phyloP scores from a whole-genome alignment of 1,284 basidiomycete genomes.

The Cutaneotrichosporon sp. region DNA sequence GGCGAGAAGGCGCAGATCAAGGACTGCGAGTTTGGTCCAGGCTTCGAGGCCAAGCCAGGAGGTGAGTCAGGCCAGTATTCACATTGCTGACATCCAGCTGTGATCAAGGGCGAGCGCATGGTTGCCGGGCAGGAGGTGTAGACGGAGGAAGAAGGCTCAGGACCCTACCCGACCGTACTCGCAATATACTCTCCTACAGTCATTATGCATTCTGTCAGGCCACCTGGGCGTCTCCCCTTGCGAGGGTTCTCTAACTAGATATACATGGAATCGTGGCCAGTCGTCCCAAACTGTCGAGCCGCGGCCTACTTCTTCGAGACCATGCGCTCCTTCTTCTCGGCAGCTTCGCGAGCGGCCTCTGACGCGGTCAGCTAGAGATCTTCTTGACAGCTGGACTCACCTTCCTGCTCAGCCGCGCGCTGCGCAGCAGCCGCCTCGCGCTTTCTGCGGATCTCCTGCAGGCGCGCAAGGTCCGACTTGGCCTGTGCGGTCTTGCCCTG shows the following conservation, averaged over 20 bases:
- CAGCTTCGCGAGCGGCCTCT: conserved; percentile 45
- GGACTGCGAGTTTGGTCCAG: conserved; percentile 78
- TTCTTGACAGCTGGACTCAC: conserved; percentile 28
- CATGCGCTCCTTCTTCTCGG: conserved; percentile 37
- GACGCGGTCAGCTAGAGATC: conserved; percentile 4
- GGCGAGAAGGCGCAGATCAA: conserved; percentile 73
- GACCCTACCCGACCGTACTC: background rate
- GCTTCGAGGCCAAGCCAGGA: conserved; percentile 68
- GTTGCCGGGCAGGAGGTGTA: conserved; percentile 47
- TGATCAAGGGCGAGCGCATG: conserved; percentile 61
- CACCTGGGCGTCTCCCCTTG: background rate
- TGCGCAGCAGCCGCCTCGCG: conserved; percentile 78
- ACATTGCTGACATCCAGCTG: conserved; percentile 42
- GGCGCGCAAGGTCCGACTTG: conserved; percentile 74
- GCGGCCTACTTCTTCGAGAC: background rate
- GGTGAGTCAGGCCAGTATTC: conserved; percentile 52
- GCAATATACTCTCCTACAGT: background rate
- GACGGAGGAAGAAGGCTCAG: background rate
- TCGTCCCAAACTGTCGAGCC: background rate
- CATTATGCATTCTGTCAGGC: conserved; percentile 12
- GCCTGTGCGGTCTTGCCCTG: conserved; percentile 84
- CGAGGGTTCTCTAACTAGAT: too few relatives aligned
- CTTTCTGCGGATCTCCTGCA: conserved; percentile 78
- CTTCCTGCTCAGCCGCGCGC: conserved; percentile 76
- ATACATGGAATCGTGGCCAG: too few relatives aligned